Evolutionary conservation across 495 filamentous ascomycete species (phyloP).

Genomic region (Penicillium coffeae): DNA sequence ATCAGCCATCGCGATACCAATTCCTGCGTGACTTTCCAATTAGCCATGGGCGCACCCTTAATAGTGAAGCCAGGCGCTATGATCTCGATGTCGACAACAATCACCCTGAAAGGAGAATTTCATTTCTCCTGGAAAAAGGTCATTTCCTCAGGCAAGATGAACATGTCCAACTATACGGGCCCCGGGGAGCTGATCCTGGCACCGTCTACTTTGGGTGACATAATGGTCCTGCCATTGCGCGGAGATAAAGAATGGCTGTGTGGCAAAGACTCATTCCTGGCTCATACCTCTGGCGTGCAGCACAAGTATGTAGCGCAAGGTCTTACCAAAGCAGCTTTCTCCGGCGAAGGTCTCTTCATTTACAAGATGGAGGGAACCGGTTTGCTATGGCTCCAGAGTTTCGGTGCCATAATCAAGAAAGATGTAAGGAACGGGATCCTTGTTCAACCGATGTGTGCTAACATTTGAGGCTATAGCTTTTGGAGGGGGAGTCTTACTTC

Average conservation of each 20-base stretch:
- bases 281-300: conserved; percentile 68
- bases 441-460: not conserved
- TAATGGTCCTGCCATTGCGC: conserved; percentile 70
- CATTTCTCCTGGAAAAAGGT: conserved; percentile 85
- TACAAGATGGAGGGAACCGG: conserved; percentile 80
- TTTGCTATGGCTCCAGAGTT: conserved; percentile 82
- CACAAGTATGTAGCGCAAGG: conserved; percentile 86
- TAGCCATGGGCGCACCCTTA: conserved; percentile 85
- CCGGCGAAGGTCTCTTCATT: conserved; percentile 87
- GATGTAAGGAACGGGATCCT: conserved; percentile 58
- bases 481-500: conserved; percentile 76
- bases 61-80: conserved; percentile 78
- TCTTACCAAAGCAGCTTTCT: conserved; percentile 89
- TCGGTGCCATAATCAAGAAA: conserved; percentile 93
- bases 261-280: conserved; percentile 75
- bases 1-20: conserved; percentile 93
- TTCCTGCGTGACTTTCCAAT: conserved; percentile 79
- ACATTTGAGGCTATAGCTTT: conserved; percentile 46
- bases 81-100: conserved; percentile 90
- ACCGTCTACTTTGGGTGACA: conserved; percentile 76
- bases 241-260: conserved; percentile 73
- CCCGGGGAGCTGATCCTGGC: conserved; percentile 88
- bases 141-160: conserved; percentile 75
- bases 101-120: conserved; percentile 74
- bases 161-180: conserved; percentile 77